Evolutionary conservation across 257 asterid species (phyloP).

Genomic region (Solanum paucissectum): DNA sequence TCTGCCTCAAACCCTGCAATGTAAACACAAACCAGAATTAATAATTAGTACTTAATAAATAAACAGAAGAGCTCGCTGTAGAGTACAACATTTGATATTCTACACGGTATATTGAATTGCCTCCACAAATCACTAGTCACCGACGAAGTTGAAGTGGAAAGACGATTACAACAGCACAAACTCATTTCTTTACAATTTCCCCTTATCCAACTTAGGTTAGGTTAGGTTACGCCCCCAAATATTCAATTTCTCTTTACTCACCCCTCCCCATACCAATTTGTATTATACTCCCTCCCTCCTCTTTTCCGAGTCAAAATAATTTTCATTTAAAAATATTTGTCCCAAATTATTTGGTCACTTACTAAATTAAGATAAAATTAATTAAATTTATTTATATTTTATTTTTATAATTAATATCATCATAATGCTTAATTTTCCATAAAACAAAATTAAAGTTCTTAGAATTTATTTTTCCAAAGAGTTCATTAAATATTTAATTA

Average conservation of each 20-base stretch:
- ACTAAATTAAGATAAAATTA: no score
- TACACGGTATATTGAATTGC: conserved; percentile 7
- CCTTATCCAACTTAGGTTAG: neutral
- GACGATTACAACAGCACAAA: conserved; percentile 28
- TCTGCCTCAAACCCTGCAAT: conserved; percentile 43
- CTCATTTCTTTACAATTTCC: conserved; percentile 23
- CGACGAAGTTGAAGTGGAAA: conserved; percentile 17
- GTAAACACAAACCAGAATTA: neutral
- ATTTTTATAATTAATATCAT: no score
- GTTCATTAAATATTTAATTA: no score
- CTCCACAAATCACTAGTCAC: conserved; percentile 8
- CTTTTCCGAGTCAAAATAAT: no score
- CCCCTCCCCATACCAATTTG: no score
- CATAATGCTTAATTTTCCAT: no score
- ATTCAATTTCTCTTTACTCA: no score
- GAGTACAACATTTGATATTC: conserved; percentile 16
- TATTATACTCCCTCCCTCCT: no score
- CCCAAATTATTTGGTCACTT: no score
- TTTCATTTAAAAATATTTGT: neutral
- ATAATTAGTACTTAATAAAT: neutral
- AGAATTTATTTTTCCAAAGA: no score
- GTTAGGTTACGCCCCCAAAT: neutral
- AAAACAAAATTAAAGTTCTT: no score
- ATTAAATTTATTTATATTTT: no score
- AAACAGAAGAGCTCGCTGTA: neutral